A percentile compares a stretch with the other conserved stretches of the same genome.
phyloP scores from a whole-genome alignment of 2,329 filamentous ascomycete genomes.

The Plectosphaerella sp. region DNA sequence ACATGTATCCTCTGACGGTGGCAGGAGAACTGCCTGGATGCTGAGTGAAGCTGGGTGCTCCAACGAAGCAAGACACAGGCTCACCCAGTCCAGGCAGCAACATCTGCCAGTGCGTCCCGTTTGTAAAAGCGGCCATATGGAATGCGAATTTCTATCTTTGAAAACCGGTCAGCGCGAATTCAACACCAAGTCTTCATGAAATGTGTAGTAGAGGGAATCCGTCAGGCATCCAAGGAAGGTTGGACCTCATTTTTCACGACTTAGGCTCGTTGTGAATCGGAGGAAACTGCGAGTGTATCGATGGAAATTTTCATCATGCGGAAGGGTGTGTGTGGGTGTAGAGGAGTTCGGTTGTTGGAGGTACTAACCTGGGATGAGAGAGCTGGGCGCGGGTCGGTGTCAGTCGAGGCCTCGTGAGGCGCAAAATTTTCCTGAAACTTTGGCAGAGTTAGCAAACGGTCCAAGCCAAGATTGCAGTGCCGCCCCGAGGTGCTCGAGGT shows the following conservation, averaged over 20 bases:
- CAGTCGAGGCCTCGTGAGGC: background rate
- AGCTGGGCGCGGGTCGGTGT: slow-evolving; percentile 2
- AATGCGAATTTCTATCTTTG: background rate
- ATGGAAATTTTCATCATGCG: slow-evolving; percentile 67
- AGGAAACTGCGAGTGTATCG: slow-evolving; percentile 83
- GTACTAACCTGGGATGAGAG: background rate
- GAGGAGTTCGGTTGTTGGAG: background rate
- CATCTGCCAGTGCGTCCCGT: too few relatives aligned
- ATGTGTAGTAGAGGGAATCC: slow-evolving; percentile 11
- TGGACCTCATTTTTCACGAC: slow-evolving; percentile 62
- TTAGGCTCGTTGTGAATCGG: slow-evolving; percentile 46
- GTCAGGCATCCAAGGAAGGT: slow-evolving; percentile 78
- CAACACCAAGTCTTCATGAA: background rate
- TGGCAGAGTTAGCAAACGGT: slow-evolving; percentile 1
- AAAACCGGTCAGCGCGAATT: background rate
- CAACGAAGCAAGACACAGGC: too few relatives aligned
- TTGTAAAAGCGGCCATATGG: too few relatives aligned
- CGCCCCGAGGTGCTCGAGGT: background rate
- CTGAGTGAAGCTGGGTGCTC: too few relatives aligned
- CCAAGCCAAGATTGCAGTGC: too few relatives aligned
- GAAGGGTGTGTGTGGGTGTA: background rate
- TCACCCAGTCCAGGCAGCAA: too few relatives aligned
- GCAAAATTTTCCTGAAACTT: background rate
- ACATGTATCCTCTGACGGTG: too few relatives aligned
- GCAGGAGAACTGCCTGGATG: too few relatives aligned